Base-by-base conservation (phyloP, 768 basidiomycete genomes). In the Lentinula aciculospora region DNA sequence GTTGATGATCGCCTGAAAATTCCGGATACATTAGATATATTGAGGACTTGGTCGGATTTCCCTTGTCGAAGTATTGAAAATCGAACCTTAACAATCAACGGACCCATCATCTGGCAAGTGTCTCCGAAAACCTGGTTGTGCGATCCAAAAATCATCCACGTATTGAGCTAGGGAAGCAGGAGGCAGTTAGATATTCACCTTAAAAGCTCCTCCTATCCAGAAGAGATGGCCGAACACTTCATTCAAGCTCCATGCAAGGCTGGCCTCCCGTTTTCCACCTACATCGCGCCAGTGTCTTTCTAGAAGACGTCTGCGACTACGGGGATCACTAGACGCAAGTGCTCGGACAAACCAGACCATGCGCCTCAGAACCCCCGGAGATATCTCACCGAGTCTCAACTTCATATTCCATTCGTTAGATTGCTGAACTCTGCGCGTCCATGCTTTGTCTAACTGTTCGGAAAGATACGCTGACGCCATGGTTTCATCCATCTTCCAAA, bases 171-270 rank as follows among this genome's bases (percentile, higher is more conserved):
- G 25, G 39, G 4, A 37, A 39, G 23, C n/a, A 21, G 23, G n/a
- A n/a, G n/a, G 8, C 27, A 42, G 23, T 50, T 2, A 3, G 7
- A 25, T 34, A 21, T 60, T 13, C 40, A 80, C 80, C 74, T 86
- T 86, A 71, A 81, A 80, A 31, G 71, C 64, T 19, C 86, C 87
- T 2, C 80, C 86, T 34, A 71, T 68, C 87, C 87, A 89, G 69
- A 87, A 87, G 19, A 76, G 71, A 34, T 67, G 66, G 13, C 80
- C 82, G 58, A 88, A 72, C 3, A 80, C 76, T 61, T 85, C 84
- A 63, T 85, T 85, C 54, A 88, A 64, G 12, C 84, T 81, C 75
- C 81, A 81, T 2, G 77, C 75, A 10, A 87, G 69, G 62, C 83
- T 85, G 0, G 85, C 69, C 15, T 76, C 60, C 58, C 74, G 77